Base-by-base conservation (phyloP, 1,139 yeast genomes). In the Candida sp. region DNA sequence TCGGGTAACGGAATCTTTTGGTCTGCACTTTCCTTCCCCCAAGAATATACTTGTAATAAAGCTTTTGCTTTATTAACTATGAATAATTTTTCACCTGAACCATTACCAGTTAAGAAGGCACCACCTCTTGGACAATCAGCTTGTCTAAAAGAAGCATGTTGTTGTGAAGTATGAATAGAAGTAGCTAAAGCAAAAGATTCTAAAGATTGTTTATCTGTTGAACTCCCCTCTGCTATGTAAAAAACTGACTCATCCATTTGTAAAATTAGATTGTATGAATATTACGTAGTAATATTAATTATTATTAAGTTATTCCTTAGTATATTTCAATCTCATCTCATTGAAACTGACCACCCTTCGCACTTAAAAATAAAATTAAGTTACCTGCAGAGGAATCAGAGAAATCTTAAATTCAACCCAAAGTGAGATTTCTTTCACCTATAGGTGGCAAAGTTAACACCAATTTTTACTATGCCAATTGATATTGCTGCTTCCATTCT, bases 1-100 rank as follows among this genome's bases (percentile, higher is more conserved):
- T 89, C 98, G 0, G 98, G 97, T 9, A 91, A 72, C 1, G 96
- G 95, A 36, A 91, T 75, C 52, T 86, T 77, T 62, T 91, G 97
- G 49, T 85, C 89, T 1, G 87, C 81, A 8, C 87, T 76, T 56
- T 93, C 98, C 57, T 87, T 86, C 5, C 86, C 84, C 73, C 84
- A 79, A 2, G 81, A 66, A 58, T 89, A 91, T 2, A 86, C 85
- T 50, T 85, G 83, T 33, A 91, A 66, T 45, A 88, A 64, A 0
- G 97, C 93, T 57, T 85, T 87, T 39, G 76, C 79, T 21, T 73
- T 68, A 46, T 85, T 83, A 1, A 89, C 86, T 6, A 81, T 81
- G 46, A 87, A 74, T 15, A 82, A 62, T 42, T 79, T 66, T 46
- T 74, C 75, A 6, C 75, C 73, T 3, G 58, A 51, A 2, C 77